A percentile compares a stretch with the other conserved stretches of the same genome.
Evolutionary conservation across 108 stramenopile species (phyloP).

Genomic region (Schizochytrium sp.): DNA sequence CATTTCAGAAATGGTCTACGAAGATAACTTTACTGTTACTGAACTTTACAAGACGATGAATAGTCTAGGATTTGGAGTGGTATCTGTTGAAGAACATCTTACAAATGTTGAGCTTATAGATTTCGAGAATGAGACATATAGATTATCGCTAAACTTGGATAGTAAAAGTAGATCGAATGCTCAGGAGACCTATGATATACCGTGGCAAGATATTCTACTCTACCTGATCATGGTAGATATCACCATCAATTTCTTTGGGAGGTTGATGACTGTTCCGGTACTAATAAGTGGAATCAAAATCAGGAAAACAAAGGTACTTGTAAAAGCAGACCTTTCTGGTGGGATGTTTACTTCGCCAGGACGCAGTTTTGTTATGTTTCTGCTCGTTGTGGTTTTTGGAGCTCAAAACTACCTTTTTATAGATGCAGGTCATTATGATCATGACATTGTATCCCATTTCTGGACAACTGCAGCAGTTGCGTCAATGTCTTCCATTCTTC

Average conservation of each 20-base stretch:
- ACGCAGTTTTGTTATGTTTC: background rate
- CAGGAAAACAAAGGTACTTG: background rate
- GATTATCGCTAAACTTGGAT: background rate
- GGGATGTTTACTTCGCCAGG: constrained; percentile 11
- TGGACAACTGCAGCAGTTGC: background rate
- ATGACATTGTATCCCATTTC: background rate
- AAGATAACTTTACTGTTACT: background rate
- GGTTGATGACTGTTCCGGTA: constrained; percentile 1
- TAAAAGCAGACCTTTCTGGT: background rate
- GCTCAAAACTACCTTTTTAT: constrained; percentile 3
- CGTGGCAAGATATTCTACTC: background rate
- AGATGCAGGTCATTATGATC: background rate
- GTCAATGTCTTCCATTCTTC: background rate
- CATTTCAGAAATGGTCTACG: background rate
- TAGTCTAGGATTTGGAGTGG: background rate
- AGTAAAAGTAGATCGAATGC: background rate
- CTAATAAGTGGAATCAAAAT: background rate
- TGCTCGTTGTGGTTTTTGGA: background rate
- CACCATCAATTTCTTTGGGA: background rate
- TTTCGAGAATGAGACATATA: background rate
- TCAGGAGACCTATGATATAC: background rate
- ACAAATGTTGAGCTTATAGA: background rate
- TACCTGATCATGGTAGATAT: background rate
- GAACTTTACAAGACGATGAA: background rate
- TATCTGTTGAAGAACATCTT: background rate